phyloP scores from a whole-genome alignment of 345 rosid species.

The Brassica carinata region DNA sequence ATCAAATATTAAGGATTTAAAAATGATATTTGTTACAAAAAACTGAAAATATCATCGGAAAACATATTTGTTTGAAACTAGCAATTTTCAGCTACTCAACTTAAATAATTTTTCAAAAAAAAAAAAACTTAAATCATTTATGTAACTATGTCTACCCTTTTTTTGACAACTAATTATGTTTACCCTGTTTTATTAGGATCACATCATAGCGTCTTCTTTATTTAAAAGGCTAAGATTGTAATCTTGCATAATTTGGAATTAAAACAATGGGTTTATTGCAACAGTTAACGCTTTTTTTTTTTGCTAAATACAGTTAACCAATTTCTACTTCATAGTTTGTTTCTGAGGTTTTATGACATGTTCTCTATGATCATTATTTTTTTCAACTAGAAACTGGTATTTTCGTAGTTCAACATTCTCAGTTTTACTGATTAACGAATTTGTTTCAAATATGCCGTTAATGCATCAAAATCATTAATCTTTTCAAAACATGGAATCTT shows the following conservation, averaged over 20 bases:
- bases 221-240: background rate
- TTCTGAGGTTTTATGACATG: background rate
- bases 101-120: background rate
- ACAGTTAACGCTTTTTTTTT: background rate
- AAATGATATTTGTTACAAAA: background rate
- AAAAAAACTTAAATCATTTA: background rate
- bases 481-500: conserved; percentile 30
- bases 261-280: background rate
- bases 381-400: background rate
- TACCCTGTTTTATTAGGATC: background rate
- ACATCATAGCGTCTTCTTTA: background rate
- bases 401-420: background rate
- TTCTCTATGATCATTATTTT: background rate
- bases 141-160: background rate
- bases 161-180: background rate
- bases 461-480: conserved; percentile 13
- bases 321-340: background rate
- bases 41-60: background rate
- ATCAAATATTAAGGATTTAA: background rate
- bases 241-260: background rate
- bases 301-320: background rate
- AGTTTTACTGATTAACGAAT: background rate
- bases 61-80: background rate
- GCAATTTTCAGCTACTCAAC: background rate
- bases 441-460: background rate